Evolutionary conservation across 805 yeast genomes (phyloP).

Genomic region (Candida pseudoglaebosa): DNA sequence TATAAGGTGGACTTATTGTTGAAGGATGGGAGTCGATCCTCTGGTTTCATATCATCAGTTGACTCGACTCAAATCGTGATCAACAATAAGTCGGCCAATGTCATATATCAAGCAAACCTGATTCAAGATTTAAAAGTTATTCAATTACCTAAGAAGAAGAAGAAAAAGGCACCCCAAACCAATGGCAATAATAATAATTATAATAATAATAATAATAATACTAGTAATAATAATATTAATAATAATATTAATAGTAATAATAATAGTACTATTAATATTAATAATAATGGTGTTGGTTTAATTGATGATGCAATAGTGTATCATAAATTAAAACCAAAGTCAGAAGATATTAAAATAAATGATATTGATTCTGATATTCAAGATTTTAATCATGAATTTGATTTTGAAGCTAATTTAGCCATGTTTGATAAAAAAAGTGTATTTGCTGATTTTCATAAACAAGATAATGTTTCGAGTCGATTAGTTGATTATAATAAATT

Average conservation of each 20-base stretch:
- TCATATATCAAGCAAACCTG: constrained; percentile 24
- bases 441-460: constrained; percentile 67
- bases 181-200: background rate
- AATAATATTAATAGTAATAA: background rate
- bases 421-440: constrained; percentile 79
- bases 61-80: constrained; percentile 25
- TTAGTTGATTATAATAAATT: constrained; percentile 72
- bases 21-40: constrained; percentile 34
- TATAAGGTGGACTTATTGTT: constrained; percentile 36
- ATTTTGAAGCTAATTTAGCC: constrained; percentile 75
- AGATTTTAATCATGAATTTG: constrained; percentile 62
- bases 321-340: background rate
- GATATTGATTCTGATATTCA: constrained; percentile 40
- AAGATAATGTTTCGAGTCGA: constrained; percentile 62
- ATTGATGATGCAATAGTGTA: background rate
- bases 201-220: background rate
- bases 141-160: constrained; percentile 41
- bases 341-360: constrained; percentile 8
- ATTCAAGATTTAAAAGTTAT: constrained; percentile 55
- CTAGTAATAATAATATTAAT: background rate
- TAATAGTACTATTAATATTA: background rate
- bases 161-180: constrained; percentile 4
- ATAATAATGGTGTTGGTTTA: background rate
- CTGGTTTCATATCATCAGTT: constrained; percentile 33
- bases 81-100: constrained; percentile 15